These are phyloP conservation scores for Nigrospora sphaerica DNA, from an alignment of 2,329 filamentous ascomycete species.

Conservation along the genomic window DNA sequence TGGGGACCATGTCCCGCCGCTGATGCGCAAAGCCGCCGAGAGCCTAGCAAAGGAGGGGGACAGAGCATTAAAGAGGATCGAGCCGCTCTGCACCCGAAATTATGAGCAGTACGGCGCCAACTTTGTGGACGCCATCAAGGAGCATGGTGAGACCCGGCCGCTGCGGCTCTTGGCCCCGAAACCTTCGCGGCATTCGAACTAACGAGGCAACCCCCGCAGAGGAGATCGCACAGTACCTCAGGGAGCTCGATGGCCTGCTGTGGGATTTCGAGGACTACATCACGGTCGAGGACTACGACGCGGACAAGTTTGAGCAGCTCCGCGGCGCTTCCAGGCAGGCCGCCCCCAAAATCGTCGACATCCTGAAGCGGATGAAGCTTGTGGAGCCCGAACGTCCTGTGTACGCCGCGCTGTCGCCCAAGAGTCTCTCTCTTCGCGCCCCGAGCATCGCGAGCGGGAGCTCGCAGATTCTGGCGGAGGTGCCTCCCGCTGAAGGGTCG, in stretches of 20 bases:
- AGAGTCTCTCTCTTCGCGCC: neutral
- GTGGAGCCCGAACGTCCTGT: neutral
- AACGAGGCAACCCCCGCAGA: constrained; percentile 23
- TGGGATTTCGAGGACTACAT: constrained; percentile 53
- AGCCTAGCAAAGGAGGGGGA: constrained; percentile 40
- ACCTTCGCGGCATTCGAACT: neutral
- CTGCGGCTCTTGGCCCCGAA: neutral
- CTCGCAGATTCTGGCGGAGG: too few relatives aligned
- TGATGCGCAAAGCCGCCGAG: constrained; percentile 44
- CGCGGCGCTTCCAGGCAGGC: constrained; percentile 39
- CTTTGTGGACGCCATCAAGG: constrained; percentile 45
- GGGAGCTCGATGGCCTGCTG: constrained; percentile 39
- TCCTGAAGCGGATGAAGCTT: constrained; percentile 47
- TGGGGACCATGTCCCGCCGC: constrained; percentile 23
- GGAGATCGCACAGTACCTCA: constrained; percentile 40
- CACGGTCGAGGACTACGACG: constrained; percentile 42
- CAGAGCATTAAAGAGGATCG: constrained; percentile 40
- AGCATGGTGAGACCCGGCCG: constrained; percentile 36
- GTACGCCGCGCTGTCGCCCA: neutral
- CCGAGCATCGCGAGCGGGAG: too few relatives aligned
- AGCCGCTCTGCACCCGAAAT: constrained; percentile 42
- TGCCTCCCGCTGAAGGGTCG: too few relatives aligned
- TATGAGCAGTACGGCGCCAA: constrained; percentile 39
- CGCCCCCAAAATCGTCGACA: constrained; percentile 40
- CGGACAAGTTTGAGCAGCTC: constrained; percentile 39